Base-by-base conservation (phyloP, 1,139 yeast genomes). In the Waltiozyma solani region DNA sequence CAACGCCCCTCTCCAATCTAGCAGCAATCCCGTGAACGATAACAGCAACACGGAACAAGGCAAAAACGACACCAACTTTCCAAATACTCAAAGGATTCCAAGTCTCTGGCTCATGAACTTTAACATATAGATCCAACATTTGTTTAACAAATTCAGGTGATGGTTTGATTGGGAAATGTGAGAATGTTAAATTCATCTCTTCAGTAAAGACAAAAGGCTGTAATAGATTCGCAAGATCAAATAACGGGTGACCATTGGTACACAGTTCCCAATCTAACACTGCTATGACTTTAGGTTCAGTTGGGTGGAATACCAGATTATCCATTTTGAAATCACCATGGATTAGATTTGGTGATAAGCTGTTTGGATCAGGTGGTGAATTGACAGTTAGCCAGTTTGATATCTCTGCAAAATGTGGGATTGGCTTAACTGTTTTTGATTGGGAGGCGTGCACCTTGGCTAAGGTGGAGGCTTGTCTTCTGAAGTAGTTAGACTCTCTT, bases 321-420 rank as follows among this genome's bases (percentile, higher is more conserved):
- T 78, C 85, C 35, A 78, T 74, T 51, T 78, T 78, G 61, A 73
- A 78, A 55, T 78, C 85, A 1, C 85, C 85, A 48, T 78, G 85
- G 33, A 77, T 75, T 47, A 78, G 64, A 2, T 71, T 58, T 36
- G 67, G 60, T 9, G 64, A 57, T 9, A 17, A 12, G 3, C 13
- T 7, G 3, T 59, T 50, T 0, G 76, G 71, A 44, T 79, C 84
- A 25, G 48, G 41, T 17, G 82, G 77, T 0, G 71, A 63, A 18
- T 60, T 55, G 14, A 49, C 38, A 21, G 60, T 46, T 37, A 75
- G 56, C 71, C 74, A 77, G 3, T 52, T 43, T 14, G 70, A 60
- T 9, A 73, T 62, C 4, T 58, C 53, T 3, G 64, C 65, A 42
- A 74, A 73, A 32, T 66, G 52, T 0, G 81, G 80, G 26, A 78